phyloP scores from a whole-genome alignment of 345 rosid species.

The Populus ilicifolia region DNA sequence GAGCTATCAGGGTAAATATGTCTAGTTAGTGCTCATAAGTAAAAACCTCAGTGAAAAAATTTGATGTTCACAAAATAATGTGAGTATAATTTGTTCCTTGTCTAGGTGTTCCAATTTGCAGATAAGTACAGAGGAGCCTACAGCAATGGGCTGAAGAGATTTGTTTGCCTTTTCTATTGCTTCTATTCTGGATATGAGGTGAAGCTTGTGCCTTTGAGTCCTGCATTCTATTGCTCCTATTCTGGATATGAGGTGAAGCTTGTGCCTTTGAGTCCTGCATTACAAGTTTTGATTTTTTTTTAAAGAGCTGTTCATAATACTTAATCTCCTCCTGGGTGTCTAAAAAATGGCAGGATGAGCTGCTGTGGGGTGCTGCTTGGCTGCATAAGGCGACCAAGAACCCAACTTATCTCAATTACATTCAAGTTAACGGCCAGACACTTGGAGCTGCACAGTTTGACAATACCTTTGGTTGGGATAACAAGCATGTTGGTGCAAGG shows the following conservation, averaged over 20 bases:
- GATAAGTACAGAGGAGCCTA: conserved; percentile 54
- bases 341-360: conserved; percentile 25
- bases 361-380: conserved; percentile 37
- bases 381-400: conserved; percentile 31
- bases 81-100: neutral
- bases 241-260: conserved; percentile 52
- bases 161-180: conserved; percentile 57
- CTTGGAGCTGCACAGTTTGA: conserved; percentile 33
- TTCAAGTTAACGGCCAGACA: conserved; percentile 23
- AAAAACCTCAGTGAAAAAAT: neutral
- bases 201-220: neutral
- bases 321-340: neutral
- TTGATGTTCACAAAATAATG: neutral
- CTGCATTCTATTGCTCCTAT: conserved; percentile 37
- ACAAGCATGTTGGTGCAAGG: conserved; percentile 36
- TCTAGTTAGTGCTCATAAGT: neutral
- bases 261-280: neutral
- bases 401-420: conserved; percentile 27
- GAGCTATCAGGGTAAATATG: conserved; percentile 24
- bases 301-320: neutral
- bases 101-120: conserved; percentile 56
- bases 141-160: conserved; percentile 41
- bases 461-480: conserved; percentile 36
- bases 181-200: conserved; percentile 60
- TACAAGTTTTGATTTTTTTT: neutral